Evolutionary conservation across 208 protist genomes (phyloP).

Genomic region (Trichomonas vaginalis): DNA sequence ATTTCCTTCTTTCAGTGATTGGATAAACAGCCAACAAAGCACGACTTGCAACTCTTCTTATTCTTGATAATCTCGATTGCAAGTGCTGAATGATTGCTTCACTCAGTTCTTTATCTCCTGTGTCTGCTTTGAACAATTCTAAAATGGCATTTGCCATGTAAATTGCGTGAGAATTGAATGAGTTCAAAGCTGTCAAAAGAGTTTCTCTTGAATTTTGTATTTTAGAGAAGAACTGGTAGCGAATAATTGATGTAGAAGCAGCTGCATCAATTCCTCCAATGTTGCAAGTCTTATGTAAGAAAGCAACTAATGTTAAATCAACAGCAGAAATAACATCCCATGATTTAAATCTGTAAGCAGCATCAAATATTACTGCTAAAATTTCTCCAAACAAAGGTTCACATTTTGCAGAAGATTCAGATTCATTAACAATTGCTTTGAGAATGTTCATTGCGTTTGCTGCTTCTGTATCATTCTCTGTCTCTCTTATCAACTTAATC

Average conservation of each 20-base stretch:
- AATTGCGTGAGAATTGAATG: neutral
- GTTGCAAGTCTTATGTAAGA: neutral
- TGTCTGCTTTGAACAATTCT: neutral
- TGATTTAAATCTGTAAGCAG: neutral
- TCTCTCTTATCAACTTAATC: neutral
- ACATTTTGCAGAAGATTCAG: neutral
- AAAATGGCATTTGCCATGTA: neutral
- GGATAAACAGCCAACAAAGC: neutral
- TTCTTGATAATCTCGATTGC: neutral
- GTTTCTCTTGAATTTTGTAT: neutral
- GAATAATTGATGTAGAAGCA: neutral
- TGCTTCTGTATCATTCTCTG: neutral
- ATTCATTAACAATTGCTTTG: neutral
- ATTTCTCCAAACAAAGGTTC: neutral
- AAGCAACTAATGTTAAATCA: neutral
- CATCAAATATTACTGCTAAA: neutral
- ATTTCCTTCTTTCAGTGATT: neutral
- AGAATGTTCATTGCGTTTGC: neutral
- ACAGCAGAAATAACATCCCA: conserved; percentile 14
- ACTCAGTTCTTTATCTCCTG: neutral
- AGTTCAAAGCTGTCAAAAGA: neutral
- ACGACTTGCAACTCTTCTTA: neutral
- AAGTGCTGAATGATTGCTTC: neutral
- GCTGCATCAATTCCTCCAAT: neutral
- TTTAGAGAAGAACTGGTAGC: neutral